Evolutionary conservation across 768 basidiomycete species (phyloP), one percentile per base, ranked within the genome.

Genomic region (Amanita molliuscula): DNA sequence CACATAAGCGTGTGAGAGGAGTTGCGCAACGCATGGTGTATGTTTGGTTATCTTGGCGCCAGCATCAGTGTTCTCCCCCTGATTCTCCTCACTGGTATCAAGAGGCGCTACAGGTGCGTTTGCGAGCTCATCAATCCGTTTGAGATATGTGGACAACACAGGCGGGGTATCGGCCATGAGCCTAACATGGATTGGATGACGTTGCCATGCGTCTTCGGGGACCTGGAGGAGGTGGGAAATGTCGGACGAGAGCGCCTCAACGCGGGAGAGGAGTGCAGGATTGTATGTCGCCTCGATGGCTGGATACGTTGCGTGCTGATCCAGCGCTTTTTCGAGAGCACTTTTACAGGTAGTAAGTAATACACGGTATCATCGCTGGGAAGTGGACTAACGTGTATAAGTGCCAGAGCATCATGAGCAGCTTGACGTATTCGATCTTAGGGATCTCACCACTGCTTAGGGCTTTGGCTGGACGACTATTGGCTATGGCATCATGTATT

Each of bases 1-100:
- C n/a, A 88, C 83, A 59, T 89, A 89, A 1, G 87, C 73, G 62
- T 90, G 88, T 0, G 87, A 82, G 6, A 90, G 72, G 6, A 91
- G 74, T 5, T 70, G 64, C 0, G 75, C 65, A 9, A 72, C 78
- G 58, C 74, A 75, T 4, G 20, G 8, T 23, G 4, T 23, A 21
- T 4, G 20, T 6, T 6, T 4, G 6, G 16, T 21, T 6, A 3
- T 6, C 10, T 23, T 23, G 23, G 11, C 9, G 7, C 1, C 21
- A 15, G 5, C 20, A 6, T 5, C 20, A 23, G 38, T 25, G 46
- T 9, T 13, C 2, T 20, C 10, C 20, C 23, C 11, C 25, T 10
- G 35, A 13, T 36, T n/a, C n/a, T 20, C 13, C n/a, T n/a, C 28
- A 9, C 18, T 18, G 36, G 1, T 25, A 6, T 56, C 13, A 13